Conservation (phyloP, 2,329 filamentous ascomycete genomes). For the Colletotrichum plurivorum region DNA sequence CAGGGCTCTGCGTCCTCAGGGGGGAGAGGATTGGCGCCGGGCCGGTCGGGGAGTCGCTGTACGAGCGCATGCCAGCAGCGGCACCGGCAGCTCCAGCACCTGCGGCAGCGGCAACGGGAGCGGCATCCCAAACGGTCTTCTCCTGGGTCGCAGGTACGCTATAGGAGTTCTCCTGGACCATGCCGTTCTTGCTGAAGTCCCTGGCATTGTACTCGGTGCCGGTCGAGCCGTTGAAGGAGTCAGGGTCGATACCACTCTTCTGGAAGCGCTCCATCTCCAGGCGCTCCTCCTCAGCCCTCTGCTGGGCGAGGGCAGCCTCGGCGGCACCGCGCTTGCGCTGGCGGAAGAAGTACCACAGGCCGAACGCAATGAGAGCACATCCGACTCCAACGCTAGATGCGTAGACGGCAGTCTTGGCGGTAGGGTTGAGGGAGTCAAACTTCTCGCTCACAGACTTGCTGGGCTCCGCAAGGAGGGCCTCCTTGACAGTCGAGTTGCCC, state of each 20-base stretch:
- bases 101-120: constrained; percentile 38
- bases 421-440: constrained; percentile 65
- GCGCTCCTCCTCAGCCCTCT: constrained; percentile 62
- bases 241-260: constrained; percentile 63
- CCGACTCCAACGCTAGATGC: constrained; percentile 61
- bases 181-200: constrained; percentile 48
- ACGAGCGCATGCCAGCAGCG: constrained; percentile 33
- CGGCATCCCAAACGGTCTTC: constrained; percentile 45
- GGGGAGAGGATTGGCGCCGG: constrained; percentile 24
- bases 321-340: constrained; percentile 66
- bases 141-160: constrained; percentile 49
- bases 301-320: constrained; percentile 64
- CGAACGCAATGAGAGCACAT: constrained; percentile 56
- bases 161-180: constrained; percentile 48
- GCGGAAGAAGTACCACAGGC: constrained; percentile 68
- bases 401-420: constrained; percentile 68
- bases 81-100: constrained; percentile 40
- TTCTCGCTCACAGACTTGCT: constrained; percentile 65
- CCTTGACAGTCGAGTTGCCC: constrained; percentile 70
- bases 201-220: constrained; percentile 55
- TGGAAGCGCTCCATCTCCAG: constrained; percentile 66
- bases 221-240: constrained; percentile 55
- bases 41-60: constrained; percentile 24
- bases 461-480: constrained; percentile 58
- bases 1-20: constrained; percentile 37